Evolutionary conservation across 352 stramenopile species (phyloP), one percentile per base, ranked within the genome.

Genomic region (Blastocystis sp.): DNA sequence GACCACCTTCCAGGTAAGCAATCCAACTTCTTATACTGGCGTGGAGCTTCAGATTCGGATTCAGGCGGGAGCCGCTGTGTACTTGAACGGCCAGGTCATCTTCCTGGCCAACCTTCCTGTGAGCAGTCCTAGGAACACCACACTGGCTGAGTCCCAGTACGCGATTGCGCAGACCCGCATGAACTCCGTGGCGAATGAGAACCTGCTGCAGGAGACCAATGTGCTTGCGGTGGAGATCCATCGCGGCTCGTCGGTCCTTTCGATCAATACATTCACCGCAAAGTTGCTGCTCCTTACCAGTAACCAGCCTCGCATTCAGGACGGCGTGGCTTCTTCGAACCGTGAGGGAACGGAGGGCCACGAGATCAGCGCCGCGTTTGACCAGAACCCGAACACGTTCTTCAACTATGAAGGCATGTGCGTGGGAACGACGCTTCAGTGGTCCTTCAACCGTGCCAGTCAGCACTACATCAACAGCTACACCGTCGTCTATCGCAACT

Each of bases 201-300:
- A 61, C 6, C 50, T 79, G 13, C 39, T 76, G 23, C 66, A 79
- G 47, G 63, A 3, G 62, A 76, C 0, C 13, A 88, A 88, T 34
- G 18, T 55, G 43, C 45, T 88, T 20, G 77, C 77, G 8, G 66
- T 88, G 20, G 77, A 88, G 66, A 79, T 88, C n/a, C 77, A 88
- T 43, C 77, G 77, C 39, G 77, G 77, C 43, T 41, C 23, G n/a
- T 59, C 45, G 7, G 50, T 88, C 47, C 77, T 54, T n/a, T 18
- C 77, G 26, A 62, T 61, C 6, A 88, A 88, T 34, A 18, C 47
- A 13, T 77, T 88, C 77, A 23, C 45, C 20, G 11, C 68, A 29
- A 84, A 84, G 56, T 45, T 84, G 20, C 20, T 68, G 2, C 73
- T 64, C 15, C 50, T 84, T n/a, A 9, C 20, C 20, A 41, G 53